These are phyloP conservation scores for Penicillium flavigenum DNA, from an alignment of 495 filamentous ascomycete species.

Conservation along the genomic window DNA sequence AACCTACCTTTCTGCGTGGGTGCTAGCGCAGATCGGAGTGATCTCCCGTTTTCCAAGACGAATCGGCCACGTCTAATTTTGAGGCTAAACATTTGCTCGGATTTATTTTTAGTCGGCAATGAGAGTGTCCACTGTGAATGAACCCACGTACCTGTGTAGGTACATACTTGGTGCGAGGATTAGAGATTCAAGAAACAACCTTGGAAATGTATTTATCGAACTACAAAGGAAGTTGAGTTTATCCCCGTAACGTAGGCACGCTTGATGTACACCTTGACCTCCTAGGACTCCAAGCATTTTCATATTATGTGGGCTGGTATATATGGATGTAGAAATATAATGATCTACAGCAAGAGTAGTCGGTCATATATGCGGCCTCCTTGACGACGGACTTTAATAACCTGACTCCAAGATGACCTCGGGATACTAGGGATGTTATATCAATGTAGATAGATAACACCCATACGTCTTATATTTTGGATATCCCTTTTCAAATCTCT, in stretches of 20 bases:
- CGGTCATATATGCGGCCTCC: background rate
- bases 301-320: no score
- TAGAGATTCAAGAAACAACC: no score
- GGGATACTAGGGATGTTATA: background rate
- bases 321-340: no score
- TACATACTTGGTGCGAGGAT: background rate
- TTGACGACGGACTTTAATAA: background rate
- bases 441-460: background rate
- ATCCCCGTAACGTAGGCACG: no score
- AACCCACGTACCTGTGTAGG: background rate
- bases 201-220: no score
- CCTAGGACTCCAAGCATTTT: no score
- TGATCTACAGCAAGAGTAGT: background rate
- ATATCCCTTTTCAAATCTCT: background rate
- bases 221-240: no score
- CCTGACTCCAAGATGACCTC: background rate
- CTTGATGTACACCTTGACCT: no score
- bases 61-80: background rate
- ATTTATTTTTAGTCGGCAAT: background rate
- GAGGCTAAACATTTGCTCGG: background rate
- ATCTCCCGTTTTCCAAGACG: conserved; percentile 10
- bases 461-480: background rate
- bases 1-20: background rate
- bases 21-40: conserved; percentile 9
- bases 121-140: background rate